Evolutionary conservation across 73 alveolate genomes (phyloP).

Genomic region (Paramecium primaurelia): DNA sequence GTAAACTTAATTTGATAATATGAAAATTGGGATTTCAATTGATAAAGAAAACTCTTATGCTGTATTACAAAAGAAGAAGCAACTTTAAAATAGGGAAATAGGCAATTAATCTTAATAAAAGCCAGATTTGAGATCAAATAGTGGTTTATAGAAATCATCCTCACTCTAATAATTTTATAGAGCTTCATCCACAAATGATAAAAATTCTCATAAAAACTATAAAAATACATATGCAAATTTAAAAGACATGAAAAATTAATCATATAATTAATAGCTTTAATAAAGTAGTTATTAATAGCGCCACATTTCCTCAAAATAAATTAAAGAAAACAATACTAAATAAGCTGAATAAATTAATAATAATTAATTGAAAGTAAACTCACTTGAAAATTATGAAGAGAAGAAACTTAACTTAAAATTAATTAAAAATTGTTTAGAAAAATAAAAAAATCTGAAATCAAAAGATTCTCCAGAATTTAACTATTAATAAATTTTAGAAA

Average conservation of each 20-base stretch:
- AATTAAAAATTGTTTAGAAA: neutral
- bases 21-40: neutral
- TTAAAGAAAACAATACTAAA: neutral
- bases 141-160: neutral
- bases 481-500: neutral
- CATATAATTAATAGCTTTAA: neutral
- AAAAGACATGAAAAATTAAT: constrained; percentile 2
- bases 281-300: neutral
- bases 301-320: neutral
- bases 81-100: neutral
- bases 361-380: neutral
- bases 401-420: neutral
- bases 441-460: neutral
- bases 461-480: neutral
- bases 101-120: neutral
- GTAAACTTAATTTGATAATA: neutral
- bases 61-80: neutral
- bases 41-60: constrained; percentile 45
- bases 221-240: neutral
- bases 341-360: neutral
- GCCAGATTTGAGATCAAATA: neutral
- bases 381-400: neutral
- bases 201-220: neutral
- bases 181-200: constrained; percentile 25
- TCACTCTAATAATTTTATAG: neutral